These are phyloP conservation scores for Boletus coffeatus DNA, from an alignment of 1,284 basidiomycete genomes.

Conservation along the genomic window DNA sequence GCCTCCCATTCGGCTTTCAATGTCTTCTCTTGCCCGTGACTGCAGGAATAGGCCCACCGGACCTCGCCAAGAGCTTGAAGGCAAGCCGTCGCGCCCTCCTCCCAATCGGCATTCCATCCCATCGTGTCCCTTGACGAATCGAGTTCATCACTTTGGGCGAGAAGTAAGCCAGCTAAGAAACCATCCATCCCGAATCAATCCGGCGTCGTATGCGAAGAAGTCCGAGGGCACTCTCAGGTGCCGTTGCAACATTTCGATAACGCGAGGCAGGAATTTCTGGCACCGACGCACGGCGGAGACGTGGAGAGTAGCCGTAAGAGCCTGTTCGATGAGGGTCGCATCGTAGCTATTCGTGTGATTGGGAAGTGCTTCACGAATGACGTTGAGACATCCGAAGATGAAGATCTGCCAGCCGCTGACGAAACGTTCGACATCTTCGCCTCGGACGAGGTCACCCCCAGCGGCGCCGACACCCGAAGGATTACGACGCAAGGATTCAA, in stretches of 20 bases:
- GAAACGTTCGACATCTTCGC: slow-evolving; percentile 57
- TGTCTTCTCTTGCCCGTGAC: slow-evolving; percentile 61
- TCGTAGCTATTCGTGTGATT: slow-evolving; percentile 1
- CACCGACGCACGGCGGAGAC: slow-evolving; percentile 44
- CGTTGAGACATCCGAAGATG: slow-evolving; percentile 47
- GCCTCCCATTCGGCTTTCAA: slow-evolving; percentile 60
- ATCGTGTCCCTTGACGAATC: slow-evolving; percentile 38
- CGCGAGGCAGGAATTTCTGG: slow-evolving; percentile 45
- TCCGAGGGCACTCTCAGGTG: slow-evolving; percentile 42
- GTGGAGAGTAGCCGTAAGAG: slow-evolving; percentile 39
- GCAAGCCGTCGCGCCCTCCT: slow-evolving; percentile 68
- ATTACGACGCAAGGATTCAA: slow-evolving; percentile 54
- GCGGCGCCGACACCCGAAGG: slow-evolving; percentile 29
- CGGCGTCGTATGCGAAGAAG: slow-evolving; percentile 79
- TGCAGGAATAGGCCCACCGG: slow-evolving; percentile 76
- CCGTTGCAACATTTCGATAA: slow-evolving; percentile 57
- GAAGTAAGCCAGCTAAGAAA: slow-evolving; percentile 73
- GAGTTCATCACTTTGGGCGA: slow-evolving; percentile 47
- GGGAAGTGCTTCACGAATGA: slow-evolving; percentile 33
- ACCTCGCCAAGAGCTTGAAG: slow-evolving; percentile 70
- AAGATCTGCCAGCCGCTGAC: slow-evolving; percentile 48
- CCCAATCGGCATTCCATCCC: slow-evolving; percentile 43
- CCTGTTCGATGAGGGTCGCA: slow-evolving; percentile 17
- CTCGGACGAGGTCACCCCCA: slow-evolving; percentile 39
- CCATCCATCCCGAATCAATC: slow-evolving; percentile 72